Evolutionary conservation across 768 basidiomycete species (phyloP).

Genomic region (Megacollybia marginata): DNA sequence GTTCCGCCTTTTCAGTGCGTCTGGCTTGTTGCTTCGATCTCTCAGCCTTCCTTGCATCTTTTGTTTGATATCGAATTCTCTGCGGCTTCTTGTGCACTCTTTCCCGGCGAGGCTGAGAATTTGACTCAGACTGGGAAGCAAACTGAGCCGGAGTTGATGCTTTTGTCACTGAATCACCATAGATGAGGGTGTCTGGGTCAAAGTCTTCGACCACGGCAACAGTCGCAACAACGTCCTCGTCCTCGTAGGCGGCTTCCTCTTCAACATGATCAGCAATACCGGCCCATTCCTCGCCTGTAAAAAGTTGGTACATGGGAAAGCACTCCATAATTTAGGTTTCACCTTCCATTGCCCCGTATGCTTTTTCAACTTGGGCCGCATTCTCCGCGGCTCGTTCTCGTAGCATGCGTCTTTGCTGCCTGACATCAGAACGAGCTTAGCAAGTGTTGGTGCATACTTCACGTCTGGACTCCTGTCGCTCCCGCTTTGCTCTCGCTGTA

Average conservation of each 20-base stretch:
- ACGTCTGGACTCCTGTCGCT: slow-evolving; percentile 63
- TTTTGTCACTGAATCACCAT: slow-evolving; percentile 26
- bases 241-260: slow-evolving; percentile 68
- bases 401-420: slow-evolving; percentile 69
- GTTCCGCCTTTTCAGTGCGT: slow-evolving; percentile 63
- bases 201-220: slow-evolving; percentile 93
- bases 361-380: slow-evolving; percentile 68
- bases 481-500: slow-evolving; percentile 68
- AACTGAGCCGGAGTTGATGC: background rate
- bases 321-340: background rate
- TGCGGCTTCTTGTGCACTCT: slow-evolving; percentile 15
- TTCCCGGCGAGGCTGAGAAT: slow-evolving; percentile 12
- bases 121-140: background rate
- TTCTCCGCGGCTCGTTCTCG: slow-evolving; percentile 75
- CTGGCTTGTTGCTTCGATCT: slow-evolving; percentile 56
- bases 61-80: slow-evolving; percentile 65
- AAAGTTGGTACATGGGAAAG: background rate
- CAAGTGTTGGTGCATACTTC: slow-evolving; percentile 45
- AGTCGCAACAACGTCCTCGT: slow-evolving; percentile 79
- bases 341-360: slow-evolving; percentile 42
- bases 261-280: slow-evolving; percentile 33
- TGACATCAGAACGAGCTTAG: slow-evolving; percentile 8
- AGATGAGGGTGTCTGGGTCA: slow-evolving; percentile 58
- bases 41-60: slow-evolving; percentile 54
- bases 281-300: slow-evolving; percentile 39